Evolutionary conservation across 2,329 filamentous ascomycete species (phyloP), one percentile per base, ranked within the genome.

Genomic region (Cladosporium phlei): DNA sequence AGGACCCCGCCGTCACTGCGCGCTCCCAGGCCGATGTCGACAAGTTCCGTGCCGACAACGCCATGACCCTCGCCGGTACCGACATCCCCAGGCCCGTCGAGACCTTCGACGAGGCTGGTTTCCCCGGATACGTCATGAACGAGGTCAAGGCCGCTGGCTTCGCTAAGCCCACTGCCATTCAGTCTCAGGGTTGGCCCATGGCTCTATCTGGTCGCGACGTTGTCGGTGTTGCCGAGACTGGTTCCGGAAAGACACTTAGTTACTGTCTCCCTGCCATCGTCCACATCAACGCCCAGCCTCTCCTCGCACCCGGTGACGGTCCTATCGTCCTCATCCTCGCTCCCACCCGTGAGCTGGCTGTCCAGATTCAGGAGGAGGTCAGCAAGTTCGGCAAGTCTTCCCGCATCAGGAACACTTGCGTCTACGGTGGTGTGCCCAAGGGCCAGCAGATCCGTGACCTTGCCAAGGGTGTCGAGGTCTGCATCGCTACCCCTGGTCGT

Each of bases 181-280:
- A 98, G 72, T 94, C 91, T 14, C 93, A 97, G 69, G 93, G 93
- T 54, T 97, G 93, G 93, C 93, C 93, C 53, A 97, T 97, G 93
- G 90, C 93, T 65, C 83, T 98, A 42, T 94, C 91, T 59, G 93
- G 93, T 74, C 91, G 93, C 60, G 93, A 98, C 68, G 91, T 97
- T 51, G 91, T 97, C 62, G 93, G 93, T 82, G 95, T 98, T 74
- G 93, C 93, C 62, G 93, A 98, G 78, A 98, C 93, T 50, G 93
- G 93, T 68, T 98, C 93, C 55, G 93, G 93, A 78, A 98, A 98
- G 84, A 98, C 93, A 4, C 79, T 98, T 57, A 96, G 90, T 44
- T 98, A 98, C 76, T 97, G 91, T 72, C 81, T 98, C 58, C 93
- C 93, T 49, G 88, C 93, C 47, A 98, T 98, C 58, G 93, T 98